phyloP scores from a whole-genome alignment of 331 rosid genomes.

The Prunus yedoensis region DNA sequence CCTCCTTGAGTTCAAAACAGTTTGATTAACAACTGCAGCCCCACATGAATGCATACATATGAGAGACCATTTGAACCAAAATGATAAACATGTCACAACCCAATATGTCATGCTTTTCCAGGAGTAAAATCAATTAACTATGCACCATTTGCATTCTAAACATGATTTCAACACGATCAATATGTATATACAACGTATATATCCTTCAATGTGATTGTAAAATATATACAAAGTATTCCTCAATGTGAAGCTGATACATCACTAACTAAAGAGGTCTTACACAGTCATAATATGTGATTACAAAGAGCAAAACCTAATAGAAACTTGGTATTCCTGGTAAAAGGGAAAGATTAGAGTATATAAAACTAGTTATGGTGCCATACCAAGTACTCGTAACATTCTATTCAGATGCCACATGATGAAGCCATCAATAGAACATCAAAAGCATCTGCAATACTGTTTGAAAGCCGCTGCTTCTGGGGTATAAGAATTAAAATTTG shows the following conservation, averaged over 20 bases:
- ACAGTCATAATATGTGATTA: background rate
- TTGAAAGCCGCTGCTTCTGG: background rate
- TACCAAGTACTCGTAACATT: background rate
- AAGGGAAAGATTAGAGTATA: background rate
- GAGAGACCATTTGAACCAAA: too few relatives aligned
- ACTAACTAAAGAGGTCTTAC: background rate
- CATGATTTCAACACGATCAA: background rate
- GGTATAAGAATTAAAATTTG: background rate
- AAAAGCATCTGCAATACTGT: background rate
- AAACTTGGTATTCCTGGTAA: background rate
- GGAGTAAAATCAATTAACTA: background rate
- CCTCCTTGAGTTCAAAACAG: background rate
- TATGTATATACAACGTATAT: background rate
- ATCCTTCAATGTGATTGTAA: background rate
- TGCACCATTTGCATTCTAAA: background rate
- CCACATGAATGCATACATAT: too few relatives aligned
- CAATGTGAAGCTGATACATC: background rate
- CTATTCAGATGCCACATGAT: background rate
- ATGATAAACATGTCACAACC: too few relatives aligned
- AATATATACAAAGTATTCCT: background rate
- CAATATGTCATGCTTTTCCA: background rate
- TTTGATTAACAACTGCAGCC: too few relatives aligned
- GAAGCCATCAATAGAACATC: background rate
- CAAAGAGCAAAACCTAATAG: background rate
- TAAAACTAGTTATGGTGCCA: background rate